Base-by-base conservation (phyloP, 306 rosid genomes). In the Glycine latifolia region DNA sequence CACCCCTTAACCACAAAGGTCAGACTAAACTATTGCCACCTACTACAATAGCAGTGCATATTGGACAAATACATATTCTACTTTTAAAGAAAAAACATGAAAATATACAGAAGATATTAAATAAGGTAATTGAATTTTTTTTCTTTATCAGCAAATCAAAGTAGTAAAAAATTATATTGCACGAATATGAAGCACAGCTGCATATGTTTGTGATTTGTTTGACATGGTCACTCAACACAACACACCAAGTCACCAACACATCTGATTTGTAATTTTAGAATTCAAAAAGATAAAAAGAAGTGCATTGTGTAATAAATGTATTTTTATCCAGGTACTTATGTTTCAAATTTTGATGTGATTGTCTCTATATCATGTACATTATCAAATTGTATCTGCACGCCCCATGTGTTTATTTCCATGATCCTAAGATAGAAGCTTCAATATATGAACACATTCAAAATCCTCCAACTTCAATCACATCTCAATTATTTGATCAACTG, bases 361-460 rank as follows among this genome's bases (percentile, higher is more conserved):
- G 10, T 50, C 48, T 72, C 6, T 20, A 37, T 63, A 63, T 73
- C 49, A 26, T 72, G 79, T 41, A 72, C 63, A 62, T 50, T 59
- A 11, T 7, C 20, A 14, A 65, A 65, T 37, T 47, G 35, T 50
- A 73, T 62, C 79, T 13, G 39, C 37, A 12, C 26, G 61, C 56
- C 47, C 84, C 67, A 72, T 39, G 67, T 39, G 48, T 61, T 31
- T 4, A 8, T 80, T 72, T 10, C 43, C 44, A 62, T 52, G 67
- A 52, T 61, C 43, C 44, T 11, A 33, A 5, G 14, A 67, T 48
- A 20, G 60, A 49, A 71, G 26, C 60, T 46, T 46, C 13, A 14
- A 76, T 26, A 31, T 13, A 26, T 60, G 69, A 61, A 60, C 59
- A 26, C 59, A 47, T n/a, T 59, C 59, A 10, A 76, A 47, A 61